Evolutionary conservation across 1,284 basidiomycete species (phyloP).

Genomic region (Erythrobasidium hasegawianum): DNA sequence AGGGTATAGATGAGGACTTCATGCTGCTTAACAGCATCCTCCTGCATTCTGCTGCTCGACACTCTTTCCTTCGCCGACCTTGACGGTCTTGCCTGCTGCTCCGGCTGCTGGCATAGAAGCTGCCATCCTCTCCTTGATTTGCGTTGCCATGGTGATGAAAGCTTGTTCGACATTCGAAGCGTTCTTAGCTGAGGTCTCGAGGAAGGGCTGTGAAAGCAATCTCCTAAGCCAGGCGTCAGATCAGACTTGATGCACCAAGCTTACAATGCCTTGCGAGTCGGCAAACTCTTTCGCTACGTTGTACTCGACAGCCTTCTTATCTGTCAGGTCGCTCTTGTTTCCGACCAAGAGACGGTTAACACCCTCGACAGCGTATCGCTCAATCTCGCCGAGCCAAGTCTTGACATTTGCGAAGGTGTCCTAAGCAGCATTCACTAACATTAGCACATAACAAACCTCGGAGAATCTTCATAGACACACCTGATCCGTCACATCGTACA

Average conservation of each 20-base stretch:
- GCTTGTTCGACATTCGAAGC: slow-evolving; percentile 54
- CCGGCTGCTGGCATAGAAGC: slow-evolving; percentile 15
- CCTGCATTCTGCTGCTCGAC: slow-evolving; percentile 22
- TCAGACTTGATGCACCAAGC: slow-evolving; percentile 2
- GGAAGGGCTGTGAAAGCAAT: slow-evolving; percentile 47
- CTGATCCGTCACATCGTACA: slow-evolving; percentile 95
- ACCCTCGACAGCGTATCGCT: slow-evolving; percentile 97
- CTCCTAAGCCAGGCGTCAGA: slow-evolving; percentile 1
- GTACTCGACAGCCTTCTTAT: slow-evolving; percentile 99
- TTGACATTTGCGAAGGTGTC: slow-evolving; percentile 98
- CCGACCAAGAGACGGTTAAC: slow-evolving; percentile 98
- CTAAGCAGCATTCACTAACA: slow-evolving; percentile 49
- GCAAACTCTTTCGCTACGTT: slow-evolving; percentile 77
- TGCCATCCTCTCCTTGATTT: slow-evolving; percentile 68
- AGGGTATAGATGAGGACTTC: not conserved
- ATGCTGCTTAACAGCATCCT: slow-evolving; percentile 28
- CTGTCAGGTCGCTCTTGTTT: slow-evolving; percentile 95
- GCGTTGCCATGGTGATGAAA: slow-evolving; percentile 63
- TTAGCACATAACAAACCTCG: no score
- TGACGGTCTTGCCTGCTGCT: slow-evolving; percentile 47
- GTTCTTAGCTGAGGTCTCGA: slow-evolving; percentile 53
- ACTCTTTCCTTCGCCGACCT: slow-evolving; percentile 40
- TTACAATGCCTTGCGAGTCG: slow-evolving; percentile 42
- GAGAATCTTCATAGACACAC: no score
- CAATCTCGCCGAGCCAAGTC: slow-evolving; percentile 99